phyloP scores from a whole-genome alignment of 202 grass and related monocot species.

The Eragrostis tef region DNA sequence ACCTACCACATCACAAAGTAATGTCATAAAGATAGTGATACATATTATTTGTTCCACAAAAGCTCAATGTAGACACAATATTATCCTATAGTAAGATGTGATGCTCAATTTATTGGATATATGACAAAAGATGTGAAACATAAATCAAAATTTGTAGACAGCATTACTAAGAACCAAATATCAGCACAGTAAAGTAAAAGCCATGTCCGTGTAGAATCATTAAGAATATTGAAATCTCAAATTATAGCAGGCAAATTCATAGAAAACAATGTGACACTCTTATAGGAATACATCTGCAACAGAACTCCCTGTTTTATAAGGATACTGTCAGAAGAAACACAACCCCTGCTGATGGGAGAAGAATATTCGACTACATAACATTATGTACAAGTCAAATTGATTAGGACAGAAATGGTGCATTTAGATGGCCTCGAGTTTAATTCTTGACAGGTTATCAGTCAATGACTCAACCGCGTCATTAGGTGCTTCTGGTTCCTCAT shows the following conservation, averaged over 20 bases:
- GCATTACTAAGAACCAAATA: not conserved
- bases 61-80: not conserved
- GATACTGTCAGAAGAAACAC: constrained; percentile 36
- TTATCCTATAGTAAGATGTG: not conserved
- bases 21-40: constrained; percentile 30
- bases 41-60: constrained; percentile 5
- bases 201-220: not conserved
- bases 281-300: constrained; percentile 28
- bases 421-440: constrained; percentile 71
- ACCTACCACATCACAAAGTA: constrained; percentile 21
- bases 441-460: constrained; percentile 62
- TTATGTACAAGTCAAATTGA: constrained; percentile 38
- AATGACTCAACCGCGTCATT: constrained; percentile 51
- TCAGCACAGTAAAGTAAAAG: constrained; percentile 5
- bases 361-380: constrained; percentile 30
- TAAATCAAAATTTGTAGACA: not conserved
- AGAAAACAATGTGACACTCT: not conserved
- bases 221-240: constrained; percentile 10
- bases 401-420: constrained; percentile 30
- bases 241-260: constrained; percentile 3
- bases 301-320: constrained; percentile 13
- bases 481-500: constrained; percentile 30
- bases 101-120: constrained; percentile 1
- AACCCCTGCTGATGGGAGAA: constrained; percentile 27
- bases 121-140: constrained; percentile 30